Evolutionary conservation across 306 rosid genomes (phyloP).

Genomic region (Biancaea sappan): DNA sequence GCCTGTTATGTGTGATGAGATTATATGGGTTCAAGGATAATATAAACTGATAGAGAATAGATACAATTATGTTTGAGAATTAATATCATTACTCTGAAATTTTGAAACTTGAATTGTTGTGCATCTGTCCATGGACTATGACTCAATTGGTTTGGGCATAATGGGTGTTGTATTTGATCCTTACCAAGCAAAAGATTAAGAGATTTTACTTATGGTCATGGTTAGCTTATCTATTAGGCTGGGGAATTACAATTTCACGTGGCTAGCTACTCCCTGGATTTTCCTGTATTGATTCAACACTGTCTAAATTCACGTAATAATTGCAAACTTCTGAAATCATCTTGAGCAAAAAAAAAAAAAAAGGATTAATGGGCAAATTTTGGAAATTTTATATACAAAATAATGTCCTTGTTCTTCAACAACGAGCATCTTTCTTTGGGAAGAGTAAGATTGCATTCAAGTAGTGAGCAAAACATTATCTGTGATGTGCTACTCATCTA

Average conservation of each 20-base stretch:
- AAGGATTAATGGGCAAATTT: not conserved
- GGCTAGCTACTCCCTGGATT: no score
- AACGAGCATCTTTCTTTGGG: not conserved
- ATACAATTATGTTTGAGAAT: not conserved
- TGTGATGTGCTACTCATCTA: not conserved
- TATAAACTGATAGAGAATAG: not conserved
- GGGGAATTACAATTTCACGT: not conserved
- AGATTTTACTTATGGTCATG: not conserved
- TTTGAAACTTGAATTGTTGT: not conserved
- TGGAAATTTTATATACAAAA: not conserved
- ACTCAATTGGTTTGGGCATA: not conserved
- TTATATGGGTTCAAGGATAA: not conserved
- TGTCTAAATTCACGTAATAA: not conserved
- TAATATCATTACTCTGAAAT: not conserved
- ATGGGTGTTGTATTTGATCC: not conserved
- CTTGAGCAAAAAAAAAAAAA: not conserved
- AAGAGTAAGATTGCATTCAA: not conserved
- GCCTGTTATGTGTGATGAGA: not conserved
- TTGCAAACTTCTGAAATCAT: not conserved
- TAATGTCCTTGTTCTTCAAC: not conserved
- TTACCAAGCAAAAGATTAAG: not conserved
- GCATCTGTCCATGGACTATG: not conserved
- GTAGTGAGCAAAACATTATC: not conserved
- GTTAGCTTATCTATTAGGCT: not conserved
- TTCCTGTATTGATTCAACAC: not conserved